phyloP scores from a whole-genome alignment of 1,284 basidiomycete species.

The Athelia sp. region DNA sequence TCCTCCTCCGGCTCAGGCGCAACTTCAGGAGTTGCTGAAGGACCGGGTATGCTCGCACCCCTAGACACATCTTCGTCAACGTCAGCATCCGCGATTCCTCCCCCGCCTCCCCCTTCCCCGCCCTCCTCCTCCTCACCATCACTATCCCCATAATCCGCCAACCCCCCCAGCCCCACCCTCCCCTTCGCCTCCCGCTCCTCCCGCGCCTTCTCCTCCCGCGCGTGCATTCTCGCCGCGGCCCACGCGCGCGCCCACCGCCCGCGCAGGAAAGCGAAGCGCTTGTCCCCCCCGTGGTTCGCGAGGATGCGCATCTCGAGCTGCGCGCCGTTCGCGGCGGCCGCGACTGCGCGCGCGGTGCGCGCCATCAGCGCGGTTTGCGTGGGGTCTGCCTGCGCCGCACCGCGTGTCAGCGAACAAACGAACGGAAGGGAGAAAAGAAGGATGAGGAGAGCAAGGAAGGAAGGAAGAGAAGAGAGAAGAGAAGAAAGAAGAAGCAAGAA shows the following conservation, averaged over 20 bases:
- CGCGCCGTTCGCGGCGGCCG: slow-evolving; percentile 66
- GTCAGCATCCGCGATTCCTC: slow-evolving; percentile 13
- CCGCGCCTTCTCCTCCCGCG: slow-evolving; percentile 27
- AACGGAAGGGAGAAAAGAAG: neutral
- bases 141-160: slow-evolving; percentile 59
- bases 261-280: slow-evolving; percentile 71
- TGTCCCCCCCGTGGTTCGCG: slow-evolving; percentile 72
- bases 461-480: too few relatives aligned
- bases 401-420: too few relatives aligned
- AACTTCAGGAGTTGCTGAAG: too few relatives aligned
- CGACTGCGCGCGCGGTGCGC: slow-evolving; percentile 67
- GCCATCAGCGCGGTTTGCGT: slow-evolving; percentile 64
- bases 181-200: slow-evolving; percentile 24
- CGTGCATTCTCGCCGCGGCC: slow-evolving; percentile 43
- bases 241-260: slow-evolving; percentile 69
- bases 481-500: neutral
- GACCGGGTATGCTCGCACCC: slow-evolving; percentile 1
- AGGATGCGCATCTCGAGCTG: slow-evolving; percentile 85
- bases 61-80: slow-evolving; percentile 8
- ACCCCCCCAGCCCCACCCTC: slow-evolving; percentile 36
- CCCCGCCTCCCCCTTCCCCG: slow-evolving; percentile 25
- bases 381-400: slow-evolving; percentile 71
- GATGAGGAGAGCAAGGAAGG: too few relatives aligned
- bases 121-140: slow-evolving; percentile 28
- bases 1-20: slow-evolving; percentile 7